Evolutionary conservation across 2,329 filamentous ascomycete genomes (phyloP).

Genomic region (Aureobasidium mangrovei): DNA sequence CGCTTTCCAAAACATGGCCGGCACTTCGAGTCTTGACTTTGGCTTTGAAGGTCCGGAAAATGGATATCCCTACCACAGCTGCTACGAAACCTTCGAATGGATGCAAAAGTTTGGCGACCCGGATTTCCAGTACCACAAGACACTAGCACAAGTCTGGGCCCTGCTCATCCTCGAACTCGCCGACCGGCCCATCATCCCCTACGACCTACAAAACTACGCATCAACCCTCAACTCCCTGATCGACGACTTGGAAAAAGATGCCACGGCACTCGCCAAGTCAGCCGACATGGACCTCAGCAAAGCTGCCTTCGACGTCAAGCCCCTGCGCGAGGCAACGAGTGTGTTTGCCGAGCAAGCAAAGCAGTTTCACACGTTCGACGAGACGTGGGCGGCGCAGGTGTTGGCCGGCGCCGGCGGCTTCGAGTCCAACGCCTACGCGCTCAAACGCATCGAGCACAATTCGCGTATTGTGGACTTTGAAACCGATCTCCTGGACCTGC

Average conservation of each 20-base stretch:
- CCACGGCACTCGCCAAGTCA: conserved; percentile 30
- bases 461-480: conserved; percentile 73
- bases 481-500: conserved; percentile 69
- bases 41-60: conserved; percentile 56
- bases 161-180: conserved; percentile 78
- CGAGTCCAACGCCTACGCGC: conserved; percentile 60
- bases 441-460: conserved; percentile 68
- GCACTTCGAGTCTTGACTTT: conserved; percentile 79
- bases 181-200: conserved; percentile 72
- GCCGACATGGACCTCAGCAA: background rate
- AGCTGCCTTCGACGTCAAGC: conserved; percentile 44
- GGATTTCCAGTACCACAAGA: conserved; percentile 64
- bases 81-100: conserved; percentile 85
- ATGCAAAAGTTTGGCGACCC: conserved; percentile 74
- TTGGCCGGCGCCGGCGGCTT: conserved; percentile 59
- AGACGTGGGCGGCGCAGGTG: conserved; percentile 65
- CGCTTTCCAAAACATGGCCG: conserved; percentile 84
- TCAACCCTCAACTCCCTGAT: conserved; percentile 55
- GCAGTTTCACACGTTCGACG: conserved; percentile 67
- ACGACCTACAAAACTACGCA: conserved; percentile 70
- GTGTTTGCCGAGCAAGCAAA: conserved; percentile 52
- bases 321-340: conserved; percentile 54
- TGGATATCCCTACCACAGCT: conserved; percentile 65
- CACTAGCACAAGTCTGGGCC: conserved; percentile 70
- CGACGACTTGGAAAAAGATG: conserved; percentile 58